Evolutionary conservation across 352 stramenopile species (phyloP).

Genomic region (Peronospora destructor): DNA sequence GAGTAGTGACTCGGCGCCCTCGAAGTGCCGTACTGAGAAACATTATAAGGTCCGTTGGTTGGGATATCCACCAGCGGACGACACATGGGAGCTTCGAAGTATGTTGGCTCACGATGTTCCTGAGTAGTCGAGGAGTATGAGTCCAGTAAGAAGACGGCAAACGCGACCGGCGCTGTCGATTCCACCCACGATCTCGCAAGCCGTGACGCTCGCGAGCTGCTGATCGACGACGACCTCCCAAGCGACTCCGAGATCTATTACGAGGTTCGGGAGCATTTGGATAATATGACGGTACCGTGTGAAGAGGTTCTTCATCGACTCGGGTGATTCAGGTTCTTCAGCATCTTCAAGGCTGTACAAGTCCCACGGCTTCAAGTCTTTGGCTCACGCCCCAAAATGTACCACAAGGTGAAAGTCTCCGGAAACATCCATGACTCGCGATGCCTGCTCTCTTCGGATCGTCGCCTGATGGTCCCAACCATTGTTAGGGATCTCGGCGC

Average conservation of each 20-base stretch:
- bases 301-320: no score
- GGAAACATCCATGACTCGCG: no score
- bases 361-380: no score
- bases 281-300: no score
- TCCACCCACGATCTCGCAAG: neutral
- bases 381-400: no score
- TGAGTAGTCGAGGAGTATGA: slow-evolving; percentile 1
- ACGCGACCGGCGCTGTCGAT: neutral
- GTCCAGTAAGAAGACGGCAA: neutral
- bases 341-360: no score
- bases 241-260: neutral
- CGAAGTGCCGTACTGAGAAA: neutral
- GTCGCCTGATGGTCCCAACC: no score
- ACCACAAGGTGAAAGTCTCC: no score
- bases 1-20: neutral
- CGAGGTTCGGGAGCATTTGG: neutral
- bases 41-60: slow-evolving; percentile 1
- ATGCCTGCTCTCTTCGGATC: no score
- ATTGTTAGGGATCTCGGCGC: no score
- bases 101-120: neutral
- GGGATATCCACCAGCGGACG: neutral
- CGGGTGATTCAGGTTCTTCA: no score
- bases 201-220: neutral
- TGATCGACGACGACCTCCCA: neutral
- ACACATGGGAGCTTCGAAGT: neutral